Percentiles rank a stretch among this genome's conserved stretches.
Evolutionary conservation across 169 alveolate genomes (phyloP).

Genomic region (Eimeria praecox): DNA sequence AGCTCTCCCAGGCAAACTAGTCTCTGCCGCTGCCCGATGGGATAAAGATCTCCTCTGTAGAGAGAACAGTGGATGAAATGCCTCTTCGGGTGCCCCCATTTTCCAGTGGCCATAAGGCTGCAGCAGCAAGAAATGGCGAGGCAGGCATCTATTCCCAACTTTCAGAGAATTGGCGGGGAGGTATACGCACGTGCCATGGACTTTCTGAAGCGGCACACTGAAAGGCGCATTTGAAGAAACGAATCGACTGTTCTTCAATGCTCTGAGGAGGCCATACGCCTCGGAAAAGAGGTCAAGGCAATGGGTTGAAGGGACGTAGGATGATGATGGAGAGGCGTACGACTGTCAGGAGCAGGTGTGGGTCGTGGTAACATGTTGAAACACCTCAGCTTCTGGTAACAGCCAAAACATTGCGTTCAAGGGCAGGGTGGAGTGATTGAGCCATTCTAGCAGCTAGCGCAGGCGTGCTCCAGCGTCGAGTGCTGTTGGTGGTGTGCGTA

Average conservation of each 20-base stretch:
- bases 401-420: too few relatives aligned
- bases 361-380: not conserved
- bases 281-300: not conserved
- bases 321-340: not conserved
- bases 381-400: too few relatives aligned
- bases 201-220: not conserved
- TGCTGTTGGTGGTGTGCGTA: too few relatives aligned
- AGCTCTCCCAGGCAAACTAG: not conserved
- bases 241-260: not conserved
- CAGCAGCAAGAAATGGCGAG: not conserved
- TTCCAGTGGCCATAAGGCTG: not conserved
- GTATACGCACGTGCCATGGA: not conserved
- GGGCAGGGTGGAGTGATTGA: too few relatives aligned
- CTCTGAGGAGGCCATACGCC: not conserved
- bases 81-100: not conserved
- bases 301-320: not conserved
- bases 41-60: not conserved
- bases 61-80: not conserved
- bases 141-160: not conserved
- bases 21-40: not conserved
- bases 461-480: too few relatives aligned
- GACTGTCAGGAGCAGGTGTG: not conserved
- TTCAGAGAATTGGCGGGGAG: not conserved
- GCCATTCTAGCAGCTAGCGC: too few relatives aligned
- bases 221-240: not conserved